These are phyloP conservation scores for Fraxinus platypoda DNA, from an alignment of 305 asterid genomes.

Conservation along the genomic window DNA sequence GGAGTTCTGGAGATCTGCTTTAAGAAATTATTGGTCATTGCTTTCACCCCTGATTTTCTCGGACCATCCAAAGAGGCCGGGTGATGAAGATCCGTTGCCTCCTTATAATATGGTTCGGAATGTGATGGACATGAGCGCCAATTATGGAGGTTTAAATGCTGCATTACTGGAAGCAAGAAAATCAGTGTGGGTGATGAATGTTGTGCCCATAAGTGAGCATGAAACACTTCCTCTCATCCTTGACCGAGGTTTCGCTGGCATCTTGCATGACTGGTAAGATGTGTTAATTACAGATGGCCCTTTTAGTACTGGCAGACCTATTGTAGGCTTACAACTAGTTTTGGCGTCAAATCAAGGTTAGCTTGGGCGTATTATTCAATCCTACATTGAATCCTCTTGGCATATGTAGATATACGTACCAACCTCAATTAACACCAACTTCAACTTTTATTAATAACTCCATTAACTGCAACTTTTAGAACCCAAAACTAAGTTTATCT, in stretches of 20 bases:
- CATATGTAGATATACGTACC: background rate
- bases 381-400: background rate
- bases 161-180: conserved; percentile 69
- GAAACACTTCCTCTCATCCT: conserved; percentile 79
- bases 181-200: conserved; percentile 93
- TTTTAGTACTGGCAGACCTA: background rate
- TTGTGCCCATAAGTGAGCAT: conserved; percentile 65
- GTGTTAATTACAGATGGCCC: background rate
- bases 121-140: conserved; percentile 96
- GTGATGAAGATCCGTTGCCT: conserved; percentile 93
- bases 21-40: conserved; percentile 84
- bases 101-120: conserved; percentile 93
- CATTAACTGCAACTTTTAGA: background rate
- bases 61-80: conserved; percentile 99
- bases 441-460: background rate
- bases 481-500: background rate
- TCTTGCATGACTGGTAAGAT: conserved; percentile 76
- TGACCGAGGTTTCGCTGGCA: conserved; percentile 81
- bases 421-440: background rate
- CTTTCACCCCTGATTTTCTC: conserved; percentile 95
- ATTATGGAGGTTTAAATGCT: conserved; percentile 76
- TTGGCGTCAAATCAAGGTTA: background rate
- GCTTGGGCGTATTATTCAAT: background rate
- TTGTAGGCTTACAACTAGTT: background rate
- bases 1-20: conserved; percentile 66